Evolutionary conservation across 768 basidiomycete genomes (phyloP).

Genomic region (Hygrophoropsis aurantiaca): DNA sequence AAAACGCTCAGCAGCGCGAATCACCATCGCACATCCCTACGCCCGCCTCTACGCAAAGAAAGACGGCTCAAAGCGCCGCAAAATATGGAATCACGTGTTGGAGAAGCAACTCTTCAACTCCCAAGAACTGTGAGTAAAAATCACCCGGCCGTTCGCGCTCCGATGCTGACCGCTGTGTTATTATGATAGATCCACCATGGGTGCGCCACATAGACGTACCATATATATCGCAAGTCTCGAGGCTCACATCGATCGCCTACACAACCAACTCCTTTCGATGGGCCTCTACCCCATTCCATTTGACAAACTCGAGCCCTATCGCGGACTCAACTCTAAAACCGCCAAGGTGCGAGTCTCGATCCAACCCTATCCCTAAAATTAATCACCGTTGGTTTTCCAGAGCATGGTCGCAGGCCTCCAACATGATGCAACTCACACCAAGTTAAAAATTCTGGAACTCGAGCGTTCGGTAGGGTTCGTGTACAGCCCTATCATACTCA

Average conservation of each 20-base stretch:
- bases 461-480: slow-evolving; percentile 74
- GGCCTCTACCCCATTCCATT: slow-evolving; percentile 57
- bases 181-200: slow-evolving; percentile 66
- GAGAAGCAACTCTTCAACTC: slow-evolving; percentile 71
- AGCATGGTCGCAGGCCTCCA: slow-evolving; percentile 75
- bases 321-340: slow-evolving; percentile 73
- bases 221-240: slow-evolving; percentile 75
- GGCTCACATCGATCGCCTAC: slow-evolving; percentile 67
- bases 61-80: slow-evolving; percentile 62
- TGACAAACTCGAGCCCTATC: slow-evolving; percentile 59
- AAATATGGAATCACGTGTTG: slow-evolving; percentile 76
- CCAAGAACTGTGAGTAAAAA: slow-evolving; percentile 56
- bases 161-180: too few relatives aligned
- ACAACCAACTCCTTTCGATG: slow-evolving; percentile 52
- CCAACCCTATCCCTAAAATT: background rate
- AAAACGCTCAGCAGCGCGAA: slow-evolving; percentile 19
- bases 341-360: slow-evolving; percentile 53
- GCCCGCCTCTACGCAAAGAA: slow-evolving; percentile 68
- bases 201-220: slow-evolving; percentile 65
- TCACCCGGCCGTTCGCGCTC: background rate
- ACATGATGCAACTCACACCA: slow-evolving; percentile 57
- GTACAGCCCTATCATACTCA: background rate
- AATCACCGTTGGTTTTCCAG: slow-evolving; percentile 31
- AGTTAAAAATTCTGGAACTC: slow-evolving; percentile 65
- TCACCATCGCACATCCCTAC: slow-evolving; percentile 61